These are phyloP conservation scores for Talaromyces sp. DNA, from an alignment of 2,329 filamentous ascomycete species.

Conservation along the genomic window DNA sequence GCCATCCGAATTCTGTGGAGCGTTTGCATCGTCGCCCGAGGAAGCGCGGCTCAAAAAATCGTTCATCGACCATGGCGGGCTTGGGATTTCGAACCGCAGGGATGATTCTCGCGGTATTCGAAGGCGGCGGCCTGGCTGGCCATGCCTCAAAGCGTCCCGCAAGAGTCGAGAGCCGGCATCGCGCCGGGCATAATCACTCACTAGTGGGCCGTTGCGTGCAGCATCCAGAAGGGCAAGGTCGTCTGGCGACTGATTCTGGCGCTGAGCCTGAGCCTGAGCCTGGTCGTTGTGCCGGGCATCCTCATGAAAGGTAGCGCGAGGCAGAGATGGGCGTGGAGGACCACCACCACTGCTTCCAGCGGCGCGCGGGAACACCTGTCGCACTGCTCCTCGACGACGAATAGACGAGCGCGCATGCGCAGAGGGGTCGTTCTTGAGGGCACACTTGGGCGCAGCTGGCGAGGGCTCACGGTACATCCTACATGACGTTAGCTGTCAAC, in stretches of 20 bases:
- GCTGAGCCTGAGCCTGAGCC: slow-evolving; percentile 16
- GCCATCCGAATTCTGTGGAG: slow-evolving; percentile 15
- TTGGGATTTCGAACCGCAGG: slow-evolving; percentile 27
- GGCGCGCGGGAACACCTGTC: slow-evolving; percentile 25
- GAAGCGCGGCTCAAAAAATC: slow-evolving; percentile 23
- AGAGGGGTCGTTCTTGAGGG: slow-evolving; percentile 49
- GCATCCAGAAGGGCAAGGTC: slow-evolving; percentile 21
- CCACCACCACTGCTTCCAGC: slow-evolving; percentile 20
- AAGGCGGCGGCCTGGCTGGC: slow-evolving; percentile 28
- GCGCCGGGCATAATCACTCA: slow-evolving; percentile 9
- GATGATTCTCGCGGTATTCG: slow-evolving; percentile 34
- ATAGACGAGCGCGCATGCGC: slow-evolving; percentile 55
- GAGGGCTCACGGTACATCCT: slow-evolving; percentile 55
- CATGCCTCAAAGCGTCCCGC: slow-evolving; percentile 30
- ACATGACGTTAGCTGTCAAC: slow-evolving; percentile 10
- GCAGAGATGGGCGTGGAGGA: slow-evolving; percentile 25
- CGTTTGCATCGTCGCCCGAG: slow-evolving; percentile 15
- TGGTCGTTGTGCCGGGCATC: slow-evolving; percentile 20
- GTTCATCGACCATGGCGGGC: slow-evolving; percentile 21
- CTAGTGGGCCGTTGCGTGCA: not conserved
- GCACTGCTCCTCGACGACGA: slow-evolving; percentile 46
- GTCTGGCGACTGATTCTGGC: slow-evolving; percentile 23
- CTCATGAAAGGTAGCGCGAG: slow-evolving; percentile 17
- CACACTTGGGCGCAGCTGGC: slow-evolving; percentile 40
- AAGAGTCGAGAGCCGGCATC: slow-evolving; percentile 24